Evolutionary conservation across 2,329 filamentous ascomycete species (phyloP), one percentile per base, ranked within the genome.

Genomic region (Aspergillus sergii): DNA sequence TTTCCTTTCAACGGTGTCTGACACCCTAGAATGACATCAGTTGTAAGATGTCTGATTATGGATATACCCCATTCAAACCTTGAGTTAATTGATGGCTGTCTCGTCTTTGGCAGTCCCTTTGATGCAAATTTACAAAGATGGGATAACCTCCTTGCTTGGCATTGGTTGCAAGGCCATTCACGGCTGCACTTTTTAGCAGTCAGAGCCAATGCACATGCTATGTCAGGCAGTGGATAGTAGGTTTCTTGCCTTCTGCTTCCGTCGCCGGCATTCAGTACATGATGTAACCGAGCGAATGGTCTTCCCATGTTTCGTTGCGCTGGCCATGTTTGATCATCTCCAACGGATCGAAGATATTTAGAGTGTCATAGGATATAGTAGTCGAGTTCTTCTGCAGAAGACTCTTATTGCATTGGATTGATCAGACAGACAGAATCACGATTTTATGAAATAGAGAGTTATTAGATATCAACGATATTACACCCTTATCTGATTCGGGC

Each of bases 151-250:
- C 82, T 75, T 36, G 79, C 72, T 65, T 81, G 78, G 66, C 82
- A 85, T 65, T 84, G 81, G 64, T 83, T 82, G 68, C 83, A 84
- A 2, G 82, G 82, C 78, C 83, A 85, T 68, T 82, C 75, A 39
- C 81, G 79, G 63, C 79, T 82, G 67, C 83, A 85, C 82, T 84
- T 41, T 64, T 60, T 48, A 60, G 34, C 26, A 6, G 57, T 69
- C 26, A 70, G 67, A 57, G 11, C 9, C 14, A 39, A 16, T 39
- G 11, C 23, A 41, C 50, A 53, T 23, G 6, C 9, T 43, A n/a
- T 57, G 32, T 48, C n/a, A 36, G 34, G 34, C 34, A 36, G 34
- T 36, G 5, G 12, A 14, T n/a, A 10, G 23, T 57, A 57, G 28
- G 32, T 58, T 53, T 56, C 72, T 68, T 72, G 78, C 81, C 77